Conservation (phyloP, 148 eudicot species). For the Fagopyrum homotropicum region DNA sequence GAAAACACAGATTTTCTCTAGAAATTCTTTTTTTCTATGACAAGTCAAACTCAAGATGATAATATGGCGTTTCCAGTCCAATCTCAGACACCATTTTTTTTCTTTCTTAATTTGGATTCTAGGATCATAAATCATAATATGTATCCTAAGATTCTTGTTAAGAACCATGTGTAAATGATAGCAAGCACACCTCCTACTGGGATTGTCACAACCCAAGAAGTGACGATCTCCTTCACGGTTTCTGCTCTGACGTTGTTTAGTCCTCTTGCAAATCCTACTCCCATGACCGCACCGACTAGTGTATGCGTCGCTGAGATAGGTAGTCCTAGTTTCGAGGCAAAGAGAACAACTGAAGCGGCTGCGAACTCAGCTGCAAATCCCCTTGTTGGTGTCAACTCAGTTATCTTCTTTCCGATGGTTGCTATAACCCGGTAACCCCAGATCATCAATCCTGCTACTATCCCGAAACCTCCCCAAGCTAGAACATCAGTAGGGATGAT, state of each 20-base stretch:
- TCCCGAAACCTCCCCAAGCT: conserved; percentile 98
- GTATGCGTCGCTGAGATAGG: conserved; percentile 97
- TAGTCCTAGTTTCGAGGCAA: conserved; percentile 81
- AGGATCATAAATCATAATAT: conserved; percentile 28
- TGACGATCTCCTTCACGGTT: conserved; percentile 70
- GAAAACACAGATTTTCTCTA: not conserved
- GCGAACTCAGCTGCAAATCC: conserved; percentile 99
- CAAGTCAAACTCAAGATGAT: not conserved
- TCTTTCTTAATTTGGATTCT: not conserved
- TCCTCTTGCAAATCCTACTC: conserved; percentile 94
- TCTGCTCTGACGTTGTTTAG: conserved; percentile 82
- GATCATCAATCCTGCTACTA: conserved; percentile 88
- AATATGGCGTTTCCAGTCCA: not conserved
- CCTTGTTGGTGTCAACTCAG: conserved; percentile 82
- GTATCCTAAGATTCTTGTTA: conserved; percentile 55
- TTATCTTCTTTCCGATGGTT: conserved; percentile 90
- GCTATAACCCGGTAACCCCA: conserved; percentile 97
- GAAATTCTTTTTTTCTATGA: not conserved
- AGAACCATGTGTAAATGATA: conserved; percentile 65
- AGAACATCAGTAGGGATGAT: conserved; percentile 70
- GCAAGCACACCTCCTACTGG: conserved; percentile 71
- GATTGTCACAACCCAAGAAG: conserved; percentile 83
- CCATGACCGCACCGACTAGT: conserved; percentile 96
- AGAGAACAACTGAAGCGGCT: conserved; percentile 87
- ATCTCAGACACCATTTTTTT: not conserved